Conservation (phyloP, 768 basidiomycete genomes). For the Agrocybe chaxingu region DNA sequence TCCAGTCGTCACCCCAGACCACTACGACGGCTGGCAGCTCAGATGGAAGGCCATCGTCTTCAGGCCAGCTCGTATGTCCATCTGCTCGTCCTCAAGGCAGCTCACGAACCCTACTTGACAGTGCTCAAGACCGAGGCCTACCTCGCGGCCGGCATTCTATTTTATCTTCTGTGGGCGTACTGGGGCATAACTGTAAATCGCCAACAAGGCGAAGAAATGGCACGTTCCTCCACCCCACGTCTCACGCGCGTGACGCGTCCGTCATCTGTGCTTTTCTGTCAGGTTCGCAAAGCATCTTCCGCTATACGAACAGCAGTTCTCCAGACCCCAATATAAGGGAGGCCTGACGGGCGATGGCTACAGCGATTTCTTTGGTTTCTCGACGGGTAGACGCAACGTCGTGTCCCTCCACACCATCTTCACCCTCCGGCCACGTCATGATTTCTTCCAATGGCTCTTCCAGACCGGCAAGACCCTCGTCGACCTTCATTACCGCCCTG, state of each 20-base stretch:
- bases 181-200: conserved; percentile 62
- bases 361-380: conserved; percentile 81
- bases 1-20: conserved; percentile 44
- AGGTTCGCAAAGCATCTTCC: conserved; percentile 63
- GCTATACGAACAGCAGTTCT: conserved; percentile 71
- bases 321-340: conserved; percentile 49
- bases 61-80: conserved; percentile 67
- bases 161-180: conserved; percentile 56
- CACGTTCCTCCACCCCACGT: conserved; percentile 33
- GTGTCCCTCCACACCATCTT: conserved; percentile 78
- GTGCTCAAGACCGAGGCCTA: conserved; percentile 67
- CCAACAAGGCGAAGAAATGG: conserved; percentile 62
- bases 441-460: conserved; percentile 63
- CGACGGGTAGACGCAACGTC: conserved; percentile 79
- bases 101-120: conserved; percentile 17
- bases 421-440: conserved; percentile 79
- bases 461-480: conserved; percentile 62
- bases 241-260: conserved; percentile 1
- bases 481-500: conserved; percentile 71
- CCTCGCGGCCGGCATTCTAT: conserved; percentile 48
- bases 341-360: conserved; percentile 66
- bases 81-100: not conserved
- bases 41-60: conserved; percentile 76
- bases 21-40: conserved; percentile 76
- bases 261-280: conserved; percentile 12